phyloP scores from a whole-genome alignment of 441 rosid species.

The Populus hybrid region DNA sequence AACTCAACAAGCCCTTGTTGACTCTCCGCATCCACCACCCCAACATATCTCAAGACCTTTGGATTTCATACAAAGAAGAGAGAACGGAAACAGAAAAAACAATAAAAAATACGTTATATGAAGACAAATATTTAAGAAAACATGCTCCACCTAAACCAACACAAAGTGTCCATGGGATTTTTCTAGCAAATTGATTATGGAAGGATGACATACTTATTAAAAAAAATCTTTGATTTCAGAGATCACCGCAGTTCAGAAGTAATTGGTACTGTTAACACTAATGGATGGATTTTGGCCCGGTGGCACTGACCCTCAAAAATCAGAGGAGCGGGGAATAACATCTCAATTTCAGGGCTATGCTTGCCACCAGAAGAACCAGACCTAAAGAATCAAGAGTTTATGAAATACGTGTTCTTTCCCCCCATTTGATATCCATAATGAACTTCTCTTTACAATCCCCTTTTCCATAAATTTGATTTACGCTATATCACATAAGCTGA shows the following conservation, averaged over 20 bases:
- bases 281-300: not conserved
- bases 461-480: not conserved
- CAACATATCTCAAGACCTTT: conserved; percentile 90
- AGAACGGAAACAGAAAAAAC: not conserved
- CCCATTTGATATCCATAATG: not conserved
- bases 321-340: not conserved
- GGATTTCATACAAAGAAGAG: not conserved
- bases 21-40: conserved; percentile 69
- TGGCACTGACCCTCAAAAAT: not conserved
- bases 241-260: not conserved
- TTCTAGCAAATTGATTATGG: not conserved
- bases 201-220: not conserved
- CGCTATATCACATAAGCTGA: not conserved
- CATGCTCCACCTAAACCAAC: not conserved
- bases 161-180: not conserved
- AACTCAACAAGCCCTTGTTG: conserved; percentile 72
- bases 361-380: not conserved
- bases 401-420: not conserved
- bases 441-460: not conserved
- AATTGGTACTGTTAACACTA: not conserved
- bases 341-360: not conserved
- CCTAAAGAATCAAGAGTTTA: not conserved
- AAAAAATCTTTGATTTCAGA: not conserved
- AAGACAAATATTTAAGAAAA: not conserved
- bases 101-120: not conserved